phyloP scores from a whole-genome alignment of 225 moss, liverwort and hornwort genomes.

The Ulota crispa region DNA sequence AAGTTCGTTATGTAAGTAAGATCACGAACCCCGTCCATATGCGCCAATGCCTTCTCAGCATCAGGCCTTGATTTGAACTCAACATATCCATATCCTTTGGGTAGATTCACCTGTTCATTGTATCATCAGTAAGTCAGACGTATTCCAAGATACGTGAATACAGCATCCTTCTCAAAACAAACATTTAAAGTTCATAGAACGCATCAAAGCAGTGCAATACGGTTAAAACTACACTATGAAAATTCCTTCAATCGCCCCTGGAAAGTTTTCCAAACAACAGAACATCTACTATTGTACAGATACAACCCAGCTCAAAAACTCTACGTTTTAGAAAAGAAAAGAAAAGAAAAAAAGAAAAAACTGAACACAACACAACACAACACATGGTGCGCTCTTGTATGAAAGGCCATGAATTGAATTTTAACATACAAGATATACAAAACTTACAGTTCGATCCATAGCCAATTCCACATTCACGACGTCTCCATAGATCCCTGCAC shows the following conservation, averaged over 20 bases:
- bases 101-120: constrained; percentile 64
- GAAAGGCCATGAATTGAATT: neutral
- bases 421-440: neutral
- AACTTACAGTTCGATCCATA: constrained; percentile 91
- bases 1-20: neutral
- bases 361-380: neutral
- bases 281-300: neutral
- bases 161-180: neutral
- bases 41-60: constrained; percentile 90
- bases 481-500: constrained; percentile 88
- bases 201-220: neutral
- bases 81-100: constrained; percentile 96
- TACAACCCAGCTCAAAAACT: neutral
- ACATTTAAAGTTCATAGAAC: neutral
- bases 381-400: neutral
- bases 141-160: neutral
- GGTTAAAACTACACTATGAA: neutral
- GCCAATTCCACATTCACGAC: constrained; percentile 96
- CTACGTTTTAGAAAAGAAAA: neutral
- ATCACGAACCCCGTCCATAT: constrained; percentile 87
- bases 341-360: neutral
- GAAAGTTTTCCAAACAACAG: neutral
- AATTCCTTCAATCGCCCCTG: neutral
- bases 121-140: neutral
- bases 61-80: constrained; percentile 91